Conservation (phyloP, 352 stramenopile genomes). For the Detonula confervacea region DNA sequence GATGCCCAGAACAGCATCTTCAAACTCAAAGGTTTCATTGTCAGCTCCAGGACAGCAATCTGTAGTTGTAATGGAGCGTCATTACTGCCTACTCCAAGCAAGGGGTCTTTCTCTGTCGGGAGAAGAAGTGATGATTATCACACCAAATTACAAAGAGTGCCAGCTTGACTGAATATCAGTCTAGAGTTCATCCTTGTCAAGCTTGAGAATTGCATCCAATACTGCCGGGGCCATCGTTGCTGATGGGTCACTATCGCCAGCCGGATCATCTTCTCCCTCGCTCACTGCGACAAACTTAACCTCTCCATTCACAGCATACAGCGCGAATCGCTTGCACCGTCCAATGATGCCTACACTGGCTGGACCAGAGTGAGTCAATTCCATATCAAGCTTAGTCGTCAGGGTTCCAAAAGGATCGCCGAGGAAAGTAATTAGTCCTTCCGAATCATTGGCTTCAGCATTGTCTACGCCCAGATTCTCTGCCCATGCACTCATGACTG, state of each 20-base stretch:
- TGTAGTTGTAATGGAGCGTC: constrained; percentile 40
- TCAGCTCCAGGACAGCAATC: constrained; percentile 19
- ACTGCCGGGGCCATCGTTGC: constrained; percentile 50
- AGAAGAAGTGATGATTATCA: constrained; percentile 1
- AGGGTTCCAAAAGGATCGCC: constrained; percentile 45
- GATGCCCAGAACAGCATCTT: constrained; percentile 30
- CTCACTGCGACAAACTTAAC: constrained; percentile 53
- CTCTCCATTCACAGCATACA: constrained; percentile 55
- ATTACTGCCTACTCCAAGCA: constrained; percentile 37
- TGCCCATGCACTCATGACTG: constrained; percentile 59
- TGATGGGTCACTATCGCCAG: constrained; percentile 54
- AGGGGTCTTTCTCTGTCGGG: background rate
- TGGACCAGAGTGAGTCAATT: constrained; percentile 45
- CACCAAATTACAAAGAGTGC: background rate
- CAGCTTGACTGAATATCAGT: background rate
- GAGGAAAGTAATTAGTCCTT: constrained; percentile 48
- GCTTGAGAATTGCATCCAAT: constrained; percentile 49
- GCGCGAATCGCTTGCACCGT: constrained; percentile 65
- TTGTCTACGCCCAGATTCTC: constrained; percentile 30
- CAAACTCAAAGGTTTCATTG: constrained; percentile 28
- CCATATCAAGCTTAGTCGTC: constrained; percentile 50
- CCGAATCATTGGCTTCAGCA: constrained; percentile 23
- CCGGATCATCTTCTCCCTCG: constrained; percentile 57
- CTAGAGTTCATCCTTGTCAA: constrained; percentile 53
- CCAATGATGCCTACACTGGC: constrained; percentile 39